Conservation (phyloP, 169 alveolate genomes). For the Sarcocystis neurona region DNA sequence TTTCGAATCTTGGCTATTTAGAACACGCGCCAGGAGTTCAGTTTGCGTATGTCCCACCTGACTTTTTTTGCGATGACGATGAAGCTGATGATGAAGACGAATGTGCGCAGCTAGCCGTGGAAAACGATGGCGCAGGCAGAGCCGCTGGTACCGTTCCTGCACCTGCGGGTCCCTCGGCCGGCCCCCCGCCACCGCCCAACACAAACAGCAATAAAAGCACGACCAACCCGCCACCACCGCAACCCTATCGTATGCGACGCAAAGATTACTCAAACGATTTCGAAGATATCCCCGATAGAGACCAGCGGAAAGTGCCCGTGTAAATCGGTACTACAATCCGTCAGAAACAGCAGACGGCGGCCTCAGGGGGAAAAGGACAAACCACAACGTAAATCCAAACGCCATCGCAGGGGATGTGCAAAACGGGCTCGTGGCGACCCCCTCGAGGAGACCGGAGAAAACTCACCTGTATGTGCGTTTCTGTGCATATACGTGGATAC, state of each 20-base stretch:
- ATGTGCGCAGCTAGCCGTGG: conserved; percentile 57
- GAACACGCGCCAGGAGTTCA: conserved; percentile 76
- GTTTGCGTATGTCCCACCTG: conserved; percentile 67
- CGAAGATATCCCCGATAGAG: conserved; percentile 59
- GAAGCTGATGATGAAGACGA: conserved; percentile 60
- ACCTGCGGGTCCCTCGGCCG: neutral
- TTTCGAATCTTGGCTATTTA: conserved; percentile 90
- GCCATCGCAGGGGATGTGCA: too few species aligned
- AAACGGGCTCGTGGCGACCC: too few species aligned
- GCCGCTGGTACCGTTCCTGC: conserved; percentile 49
- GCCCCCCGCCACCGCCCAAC: neutral
- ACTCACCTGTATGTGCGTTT: too few species aligned
- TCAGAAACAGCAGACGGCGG: too few species aligned
- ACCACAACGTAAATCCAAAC: too few species aligned
- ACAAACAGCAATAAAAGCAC: neutral
- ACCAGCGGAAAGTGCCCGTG: conserved; percentile 48
- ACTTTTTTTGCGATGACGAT: conserved; percentile 60
- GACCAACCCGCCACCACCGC: neutral
- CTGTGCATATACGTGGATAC: too few species aligned
- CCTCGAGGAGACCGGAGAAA: too few species aligned
- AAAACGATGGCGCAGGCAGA: conserved; percentile 67
- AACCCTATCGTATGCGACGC: conserved; percentile 35
- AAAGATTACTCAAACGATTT: conserved; percentile 56
- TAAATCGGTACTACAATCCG: too few species aligned
- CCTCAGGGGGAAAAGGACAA: too few species aligned